Evolutionary conservation across 768 basidiomycete genomes (phyloP), one percentile per base, ranked within the genome.

Genomic region (Amanita fuliginea): DNA sequence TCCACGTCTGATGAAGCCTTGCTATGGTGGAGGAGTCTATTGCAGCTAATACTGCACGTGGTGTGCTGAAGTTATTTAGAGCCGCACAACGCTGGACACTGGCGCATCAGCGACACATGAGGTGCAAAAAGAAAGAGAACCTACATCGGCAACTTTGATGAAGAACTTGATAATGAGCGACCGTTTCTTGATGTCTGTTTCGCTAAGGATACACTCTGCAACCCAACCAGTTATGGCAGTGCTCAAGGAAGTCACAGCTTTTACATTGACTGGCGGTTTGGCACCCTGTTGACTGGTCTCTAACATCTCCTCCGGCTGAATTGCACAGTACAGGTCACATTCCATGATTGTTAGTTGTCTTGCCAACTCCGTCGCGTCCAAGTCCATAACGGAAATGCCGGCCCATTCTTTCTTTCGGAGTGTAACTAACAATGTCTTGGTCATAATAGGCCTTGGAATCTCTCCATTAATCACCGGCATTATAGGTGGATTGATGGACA

Each of bases 141-240:
- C 66, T 60, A 91, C 90, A 62, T 93, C 88, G 13, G 88, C 85
- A 46, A 96, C 74, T 67, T 95, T 95, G 74, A 96, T 84, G 61
- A 91, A 95, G 64, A 89, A 94, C 65, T 93, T 93, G 59, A 95
- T 74, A 54, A 94, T 60, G 6, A 61, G 51, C 21, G 82, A 83
- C 53, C 93, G 72, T 66, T 82, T 88, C 74, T 90, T 93, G 56
- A 81, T 76, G 65, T 98, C 95, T 46, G 72, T 76, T 67, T 99
- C 95, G 57, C 83, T 83, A 43, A 99, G 67, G 53, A 99, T 93
- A 58, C 85, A 84, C 67, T 98, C 95, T 7, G 93, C 86, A 26
- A 97, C 88, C 89, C 92, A 95, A 3, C 93, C 94, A 1, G 93
- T 97, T 56, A 97, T 84, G 47, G 84, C 79, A 11, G 93, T 98